Percentiles rank a stretch among this genome's conserved stretches.
These are phyloP conservation scores for Heimioporus sp. DNA, from an alignment of 768 basidiomycete genomes.

Conservation along the genomic window DNA sequence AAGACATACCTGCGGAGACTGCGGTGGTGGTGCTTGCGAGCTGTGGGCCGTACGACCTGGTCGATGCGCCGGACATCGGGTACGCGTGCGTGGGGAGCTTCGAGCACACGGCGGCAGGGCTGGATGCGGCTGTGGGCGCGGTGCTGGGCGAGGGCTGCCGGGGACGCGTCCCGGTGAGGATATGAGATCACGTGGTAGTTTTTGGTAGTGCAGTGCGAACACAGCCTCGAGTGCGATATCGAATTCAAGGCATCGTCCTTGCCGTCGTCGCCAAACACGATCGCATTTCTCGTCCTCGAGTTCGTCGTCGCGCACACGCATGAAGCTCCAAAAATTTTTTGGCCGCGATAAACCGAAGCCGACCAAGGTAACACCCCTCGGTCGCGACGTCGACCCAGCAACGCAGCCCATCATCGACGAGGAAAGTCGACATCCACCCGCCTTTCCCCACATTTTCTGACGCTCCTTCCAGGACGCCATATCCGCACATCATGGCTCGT, in stretches of 20 bases:
- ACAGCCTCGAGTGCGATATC: slow-evolving; percentile 24
- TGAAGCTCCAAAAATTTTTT: slow-evolving; percentile 59
- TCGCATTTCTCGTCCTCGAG: background rate
- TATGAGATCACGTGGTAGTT: slow-evolving; percentile 22
- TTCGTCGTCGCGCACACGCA: too few species aligned
- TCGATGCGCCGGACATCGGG: slow-evolving; percentile 23
- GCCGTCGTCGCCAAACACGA: too few species aligned
- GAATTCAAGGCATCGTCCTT: background rate
- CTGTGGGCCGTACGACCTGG: slow-evolving; percentile 66
- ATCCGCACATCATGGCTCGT: slow-evolving; percentile 20
- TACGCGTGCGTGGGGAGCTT: slow-evolving; percentile 50
- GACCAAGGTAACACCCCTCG: slow-evolving; percentile 27
- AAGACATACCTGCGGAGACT: slow-evolving; percentile 13
- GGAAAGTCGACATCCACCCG: slow-evolving; percentile 9
- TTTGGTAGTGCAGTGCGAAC: slow-evolving; percentile 10
- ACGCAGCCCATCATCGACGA: slow-evolving; percentile 28
- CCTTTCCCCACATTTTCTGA: background rate
- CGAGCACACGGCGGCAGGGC: slow-evolving; percentile 54
- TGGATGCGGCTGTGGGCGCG: slow-evolving; percentile 50
- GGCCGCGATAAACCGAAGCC: slow-evolving; percentile 47
- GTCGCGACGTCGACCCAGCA: slow-evolving; percentile 14
- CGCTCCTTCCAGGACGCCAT: slow-evolving; percentile 20
- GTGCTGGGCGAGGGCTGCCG: too few species aligned
- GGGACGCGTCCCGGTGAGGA: too few species aligned
- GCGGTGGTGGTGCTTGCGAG: slow-evolving; percentile 53